Conservation (phyloP, 2,329 filamentous ascomycete genomes). For the Ophiobolus disseminans region DNA sequence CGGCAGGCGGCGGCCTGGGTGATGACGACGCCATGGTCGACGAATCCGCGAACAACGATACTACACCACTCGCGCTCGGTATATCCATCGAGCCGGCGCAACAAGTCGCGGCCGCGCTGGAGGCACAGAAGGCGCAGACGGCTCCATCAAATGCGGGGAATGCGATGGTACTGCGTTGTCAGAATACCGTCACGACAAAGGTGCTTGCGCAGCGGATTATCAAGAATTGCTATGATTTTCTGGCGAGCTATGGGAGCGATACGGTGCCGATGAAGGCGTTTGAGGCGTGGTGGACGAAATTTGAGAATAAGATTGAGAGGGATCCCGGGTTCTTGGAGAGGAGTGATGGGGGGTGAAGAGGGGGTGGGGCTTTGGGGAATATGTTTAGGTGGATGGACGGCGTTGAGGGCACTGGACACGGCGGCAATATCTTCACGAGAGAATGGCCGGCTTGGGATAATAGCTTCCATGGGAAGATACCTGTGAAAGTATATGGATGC, state of each 20-base stretch:
- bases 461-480: no score
- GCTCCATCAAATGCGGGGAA: constrained; percentile 30
- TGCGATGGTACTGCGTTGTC: constrained; percentile 47
- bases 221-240: constrained; percentile 95
- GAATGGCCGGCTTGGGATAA: no score
- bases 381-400: not conserved
- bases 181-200: constrained; percentile 67
- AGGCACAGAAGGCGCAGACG: constrained; percentile 60
- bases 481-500: no score
- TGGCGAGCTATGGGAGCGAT: constrained; percentile 87
- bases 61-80: constrained; percentile 69
- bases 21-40: constrained; percentile 60
- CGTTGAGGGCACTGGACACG: no score
- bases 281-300: constrained; percentile 97
- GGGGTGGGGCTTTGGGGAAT: not conserved
- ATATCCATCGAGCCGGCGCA: constrained; percentile 80
- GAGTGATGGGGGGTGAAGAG: constrained; percentile 57
- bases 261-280: constrained; percentile 94
- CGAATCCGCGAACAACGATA: constrained; percentile 38
- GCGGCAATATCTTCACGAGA: no score
- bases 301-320: constrained; percentile 82
- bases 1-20: constrained; percentile 48
- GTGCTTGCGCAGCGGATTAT: constrained; percentile 92
- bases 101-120: constrained; percentile 73
- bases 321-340: constrained; percentile 91